Base-by-base conservation (phyloP, 306 rosid species). In the Cyclanthera cordifolia region DNA sequence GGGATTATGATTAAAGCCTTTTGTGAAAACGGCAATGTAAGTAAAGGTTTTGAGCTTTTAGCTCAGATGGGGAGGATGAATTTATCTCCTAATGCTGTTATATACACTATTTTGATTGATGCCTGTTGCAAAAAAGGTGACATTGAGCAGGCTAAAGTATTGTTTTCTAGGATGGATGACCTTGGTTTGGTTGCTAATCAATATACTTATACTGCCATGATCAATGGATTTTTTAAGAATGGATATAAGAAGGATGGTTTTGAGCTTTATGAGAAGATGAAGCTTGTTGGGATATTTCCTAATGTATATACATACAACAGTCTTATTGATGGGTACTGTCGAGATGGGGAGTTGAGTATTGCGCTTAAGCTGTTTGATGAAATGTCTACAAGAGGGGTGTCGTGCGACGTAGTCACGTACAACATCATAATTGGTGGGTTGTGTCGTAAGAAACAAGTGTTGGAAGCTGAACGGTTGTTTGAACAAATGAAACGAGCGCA, bases 101-200 rank as follows among this genome's bases (percentile, higher is more conserved):
- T 86, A 65, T 86, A 76, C 69, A 82, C 97, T 72, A 85, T 82
- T 13, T 54, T 91, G 85, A 83, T 91, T 24, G 87, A 86, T 55
- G 97, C 94, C 50, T 91, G 85, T 66, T 88, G 91, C 79, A 88
- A 85, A 76, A 88, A 67, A 71, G 87, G 85, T 43, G 83, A 91
- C 59, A 66, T 86, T 39, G 83, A 83, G 19, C 56, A 75, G 27
- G 96, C 88, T 2, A 80, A 83, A 79, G 73, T 78, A 65, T 63
- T 91, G 80, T 88, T 88, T 82, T 68, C 58, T 58, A 85, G 73
- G 78, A 86, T 91, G 91, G 76, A 70, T 66, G 70, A 74, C 53
- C 46, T 88, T 72, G 78, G 78, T 73, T 59, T 88, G 70, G 89
- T 82, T 58, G 79, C 90, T 5, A 83, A 86, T 71, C 91, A 83